Conservation (phyloP, 176 grass and related monocot species). For the Cocos nucifera region DNA sequence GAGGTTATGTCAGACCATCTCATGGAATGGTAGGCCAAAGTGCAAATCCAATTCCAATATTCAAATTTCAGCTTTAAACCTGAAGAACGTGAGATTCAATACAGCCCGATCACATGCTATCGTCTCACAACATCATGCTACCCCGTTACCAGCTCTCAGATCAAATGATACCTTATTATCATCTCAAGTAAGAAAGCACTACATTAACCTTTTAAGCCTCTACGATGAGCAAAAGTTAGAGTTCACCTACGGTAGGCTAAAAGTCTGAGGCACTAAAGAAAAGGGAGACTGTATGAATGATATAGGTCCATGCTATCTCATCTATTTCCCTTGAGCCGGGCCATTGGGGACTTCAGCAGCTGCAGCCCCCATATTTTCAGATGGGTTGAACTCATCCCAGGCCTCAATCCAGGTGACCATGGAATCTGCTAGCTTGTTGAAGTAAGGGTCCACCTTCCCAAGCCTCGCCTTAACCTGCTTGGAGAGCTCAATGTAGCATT, state of each 20-base stretch:
- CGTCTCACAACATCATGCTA: too few species aligned
- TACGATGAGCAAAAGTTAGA: constrained; percentile 11
- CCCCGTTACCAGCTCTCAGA: too few species aligned
- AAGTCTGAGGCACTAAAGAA: too few species aligned
- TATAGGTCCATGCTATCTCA: constrained; percentile 3
- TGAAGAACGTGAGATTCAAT: too few species aligned
- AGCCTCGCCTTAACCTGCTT: constrained; percentile 47
- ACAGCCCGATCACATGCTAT: too few species aligned
- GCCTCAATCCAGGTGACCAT: constrained; percentile 74
- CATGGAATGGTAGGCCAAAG: too few species aligned
- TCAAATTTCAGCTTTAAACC: too few species aligned
- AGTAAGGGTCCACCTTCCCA: constrained; percentile 44
- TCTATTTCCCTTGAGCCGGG: constrained; percentile 18
- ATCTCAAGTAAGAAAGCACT: constrained; percentile 18
- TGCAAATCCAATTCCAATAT: too few species aligned
- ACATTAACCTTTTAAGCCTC: constrained; percentile 13
- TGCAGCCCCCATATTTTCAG: constrained; percentile 6
- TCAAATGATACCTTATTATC: constrained; percentile 27
- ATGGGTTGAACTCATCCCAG: constrained; percentile 60
- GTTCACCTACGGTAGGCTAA: constrained; percentile 23
- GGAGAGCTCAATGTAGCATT: constrained; percentile 52
- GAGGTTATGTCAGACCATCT: too few species aligned
- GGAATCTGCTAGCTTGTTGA: constrained; percentile 52
- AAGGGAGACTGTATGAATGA: constrained; percentile 16
- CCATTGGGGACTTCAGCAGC: constrained; percentile 12